Conservation (phyloP, 371 early-diverging fungal species). For the Mucor racemosus region DNA sequence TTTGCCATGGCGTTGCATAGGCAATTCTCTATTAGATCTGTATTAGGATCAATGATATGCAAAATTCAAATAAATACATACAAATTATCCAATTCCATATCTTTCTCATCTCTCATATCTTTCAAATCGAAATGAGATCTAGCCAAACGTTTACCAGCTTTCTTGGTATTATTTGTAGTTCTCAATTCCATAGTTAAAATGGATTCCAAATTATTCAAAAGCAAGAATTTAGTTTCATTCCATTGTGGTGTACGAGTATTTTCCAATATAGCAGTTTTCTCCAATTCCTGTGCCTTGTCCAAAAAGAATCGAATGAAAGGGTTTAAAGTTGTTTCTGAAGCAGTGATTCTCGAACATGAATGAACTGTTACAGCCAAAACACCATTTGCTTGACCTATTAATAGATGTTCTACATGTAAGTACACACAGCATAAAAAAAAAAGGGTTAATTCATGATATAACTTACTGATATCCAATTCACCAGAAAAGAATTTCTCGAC, state of each 20-base stretch:
- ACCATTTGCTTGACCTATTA: constrained; percentile 71
- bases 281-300: constrained; percentile 73
- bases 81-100: constrained; percentile 25
- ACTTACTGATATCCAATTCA: constrained; percentile 50
- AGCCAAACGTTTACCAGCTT: constrained; percentile 43
- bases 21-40: constrained; percentile 30
- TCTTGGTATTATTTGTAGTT: constrained; percentile 27
- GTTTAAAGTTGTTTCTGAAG: constrained; percentile 77
- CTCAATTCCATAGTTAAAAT: constrained; percentile 50
- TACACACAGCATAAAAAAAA: background rate
- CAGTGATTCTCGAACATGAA: constrained; percentile 77
- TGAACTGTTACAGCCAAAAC: constrained; percentile 82
- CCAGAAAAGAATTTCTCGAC: constrained; percentile 84
- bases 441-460: background rate
- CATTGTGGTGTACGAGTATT: constrained; percentile 65
- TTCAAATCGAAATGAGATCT: constrained; percentile 56
- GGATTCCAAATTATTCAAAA: constrained; percentile 59
- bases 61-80: background rate
- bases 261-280: constrained; percentile 60
- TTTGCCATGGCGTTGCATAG: constrained; percentile 54
- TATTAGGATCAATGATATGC: background rate
- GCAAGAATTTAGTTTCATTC: constrained; percentile 63
- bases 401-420: constrained; percentile 27
- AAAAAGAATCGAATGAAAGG: constrained; percentile 80
- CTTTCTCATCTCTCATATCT: constrained; percentile 47